A percentile compares a stretch with the other conserved stretches of the same genome.
Evolutionary conservation across 345 rosid genomes (phyloP).

Genomic region (Gynandropsis gynandra): DNA sequence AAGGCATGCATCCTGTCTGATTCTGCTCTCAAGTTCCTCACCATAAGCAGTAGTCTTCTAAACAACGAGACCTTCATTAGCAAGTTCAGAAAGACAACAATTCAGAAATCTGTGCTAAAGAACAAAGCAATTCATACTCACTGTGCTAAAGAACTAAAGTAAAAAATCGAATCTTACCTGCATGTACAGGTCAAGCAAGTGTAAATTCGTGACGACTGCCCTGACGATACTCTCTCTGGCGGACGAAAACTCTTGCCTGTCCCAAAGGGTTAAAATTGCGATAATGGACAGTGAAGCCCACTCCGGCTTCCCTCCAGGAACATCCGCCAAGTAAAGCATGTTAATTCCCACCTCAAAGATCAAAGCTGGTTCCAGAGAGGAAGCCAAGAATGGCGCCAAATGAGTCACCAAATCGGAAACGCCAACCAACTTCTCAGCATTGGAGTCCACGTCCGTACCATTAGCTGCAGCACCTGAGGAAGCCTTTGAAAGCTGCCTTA

Average conservation of each 20-base stretch:
- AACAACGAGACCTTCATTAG: constrained; percentile 81
- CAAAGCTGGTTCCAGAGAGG: constrained; percentile 92
- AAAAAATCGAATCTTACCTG: constrained; percentile 44
- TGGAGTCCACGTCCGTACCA: constrained; percentile 49
- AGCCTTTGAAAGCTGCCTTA: constrained; percentile 66
- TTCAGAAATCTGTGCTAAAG: constrained; percentile 22
- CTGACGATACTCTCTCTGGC: constrained; percentile 98
- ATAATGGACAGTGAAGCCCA: constrained; percentile 96
- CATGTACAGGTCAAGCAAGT: constrained; percentile 93
- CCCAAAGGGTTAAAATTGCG: constrained; percentile 96
- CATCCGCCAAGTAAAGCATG: constrained; percentile 94
- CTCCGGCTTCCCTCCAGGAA: constrained; percentile 96
- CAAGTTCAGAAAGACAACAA: constrained; percentile 13
- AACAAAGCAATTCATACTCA: too few relatives aligned
- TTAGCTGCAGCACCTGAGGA: constrained; percentile 24
- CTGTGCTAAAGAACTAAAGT: background rate
- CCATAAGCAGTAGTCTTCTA: constrained; percentile 92
- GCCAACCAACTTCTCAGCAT: constrained; percentile 80
- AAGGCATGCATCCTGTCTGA: constrained; percentile 98
- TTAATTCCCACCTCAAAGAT: constrained; percentile 93
- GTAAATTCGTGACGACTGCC: constrained; percentile 89
- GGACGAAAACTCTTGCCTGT: constrained; percentile 94
- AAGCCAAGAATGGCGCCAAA: constrained; percentile 82
- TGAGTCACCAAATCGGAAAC: constrained; percentile 83
- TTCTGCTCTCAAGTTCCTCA: constrained; percentile 94